phyloP scores from a whole-genome alignment of 768 basidiomycete species.

The Lactifluus rugatus region DNA sequence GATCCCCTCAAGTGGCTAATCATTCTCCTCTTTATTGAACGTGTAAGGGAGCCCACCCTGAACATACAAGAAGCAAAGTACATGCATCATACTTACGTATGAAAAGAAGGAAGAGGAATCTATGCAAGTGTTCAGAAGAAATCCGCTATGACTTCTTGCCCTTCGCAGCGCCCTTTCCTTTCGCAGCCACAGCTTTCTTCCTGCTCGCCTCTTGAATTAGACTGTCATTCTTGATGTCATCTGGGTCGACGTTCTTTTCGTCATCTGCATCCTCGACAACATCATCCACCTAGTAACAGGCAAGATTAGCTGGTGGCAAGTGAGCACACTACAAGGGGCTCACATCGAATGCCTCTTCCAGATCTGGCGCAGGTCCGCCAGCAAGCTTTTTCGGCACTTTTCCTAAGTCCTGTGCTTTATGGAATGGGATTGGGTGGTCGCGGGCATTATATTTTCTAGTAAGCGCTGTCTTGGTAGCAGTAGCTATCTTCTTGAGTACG shows the following conservation, averaged over 20 bases:
- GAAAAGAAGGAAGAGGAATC: neutral
- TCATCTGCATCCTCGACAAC: conserved; percentile 20
- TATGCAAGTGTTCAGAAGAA: neutral
- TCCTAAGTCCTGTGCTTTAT: conserved; percentile 76
- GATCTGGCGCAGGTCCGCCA: conserved; percentile 67
- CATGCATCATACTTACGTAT: neutral
- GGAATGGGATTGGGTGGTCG: conserved; percentile 93
- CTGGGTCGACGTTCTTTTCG: conserved; percentile 16
- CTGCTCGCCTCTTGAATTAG: conserved; percentile 22
- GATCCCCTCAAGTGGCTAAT: neutral
- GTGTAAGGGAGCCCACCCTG: neutral
- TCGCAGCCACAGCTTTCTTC: conserved; percentile 5
- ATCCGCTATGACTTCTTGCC: conserved; percentile 10
- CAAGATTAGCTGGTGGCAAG: neutral
- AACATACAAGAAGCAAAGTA: neutral
- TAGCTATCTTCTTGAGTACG: conserved; percentile 75
- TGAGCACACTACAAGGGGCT: conserved; percentile 21
- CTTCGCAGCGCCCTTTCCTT: conserved; percentile 12
- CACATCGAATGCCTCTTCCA: conserved; percentile 87
- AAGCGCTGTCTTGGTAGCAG: conserved; percentile 73
- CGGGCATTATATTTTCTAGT: conserved; percentile 85
- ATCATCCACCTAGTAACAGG: conserved; percentile 16
- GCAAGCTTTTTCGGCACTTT: conserved; percentile 74
- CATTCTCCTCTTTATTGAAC: neutral
- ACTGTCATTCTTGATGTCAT: conserved; percentile 26